Base-by-base conservation (phyloP, 2,329 filamentous ascomycete genomes). In the Diplocarpon rosae region DNA sequence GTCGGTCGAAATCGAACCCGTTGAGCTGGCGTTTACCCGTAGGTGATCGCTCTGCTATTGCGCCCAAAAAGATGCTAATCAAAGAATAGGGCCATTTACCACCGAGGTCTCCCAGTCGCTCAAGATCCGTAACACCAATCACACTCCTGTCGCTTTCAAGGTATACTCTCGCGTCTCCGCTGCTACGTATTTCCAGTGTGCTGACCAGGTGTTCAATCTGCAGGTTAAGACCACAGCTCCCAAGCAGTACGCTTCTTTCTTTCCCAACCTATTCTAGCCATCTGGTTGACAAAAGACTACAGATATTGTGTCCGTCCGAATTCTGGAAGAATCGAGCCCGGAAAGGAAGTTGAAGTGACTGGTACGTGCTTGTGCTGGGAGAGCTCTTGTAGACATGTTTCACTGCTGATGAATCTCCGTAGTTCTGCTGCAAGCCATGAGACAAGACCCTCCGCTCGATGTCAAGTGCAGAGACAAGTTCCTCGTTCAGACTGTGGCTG, bases 161-260 rank as follows among this genome's bases (percentile, higher is more conserved):
- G 78, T 82, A 71, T 51, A 68, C 28, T 32, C 30, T 20, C 0
- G 16, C 3, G 14, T 34, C 28, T 31, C 4, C 24, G 36, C 32
- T 6, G 1, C 7, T 27, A 28, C 27, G 24, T 41, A 17, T 11
- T 17, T 28, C n/a, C 20, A 30, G n/a, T 10, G 11, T 45, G 24
- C 39, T 46, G 30, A 44, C 16, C 16, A 29, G 36, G 9, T 36
- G 17, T 36, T 39, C 29, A 32, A 33, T 47, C 32, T 52, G 34
- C 57, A 95, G 88, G 92, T 98, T 67, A 98, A 98, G 80, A 98
- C 92, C 39, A 98, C 92, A 52, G 92, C 92, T 39, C 92, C 92
- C 29, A 96, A 96, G 70, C 92, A 96, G 90, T 98, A 85, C 62
- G 83, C 56, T 50, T 45, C 46, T 50, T 48, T 46, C 47, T 53